Evolutionary conservation across 352 stramenopile species (phyloP), one percentile per base, ranked within the genome.

Genomic region (Globisporangium emineosum): DNA sequence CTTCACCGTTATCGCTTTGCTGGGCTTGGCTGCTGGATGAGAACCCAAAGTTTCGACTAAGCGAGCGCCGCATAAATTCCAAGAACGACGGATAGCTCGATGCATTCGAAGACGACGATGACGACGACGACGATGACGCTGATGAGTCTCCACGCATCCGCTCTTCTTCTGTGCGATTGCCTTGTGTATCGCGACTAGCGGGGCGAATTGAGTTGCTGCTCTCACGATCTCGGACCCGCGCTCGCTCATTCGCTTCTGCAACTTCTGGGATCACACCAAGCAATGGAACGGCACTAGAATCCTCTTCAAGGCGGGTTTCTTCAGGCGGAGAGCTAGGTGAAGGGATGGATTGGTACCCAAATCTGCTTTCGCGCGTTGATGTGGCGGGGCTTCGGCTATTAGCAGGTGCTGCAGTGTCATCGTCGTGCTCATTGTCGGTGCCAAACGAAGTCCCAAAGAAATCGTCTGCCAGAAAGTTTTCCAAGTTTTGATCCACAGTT

Each of bases 381-480:
- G 35, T 13, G 17, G 50, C 9, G 12, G 54, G 17, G 10, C 54
- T 57, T 27, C 62, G 51, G 21, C 67, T 72, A 40, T 72, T 71
- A 21, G 52, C 57, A 27, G 63, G 56, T 0, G 61, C 54, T 1
- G 64, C 67, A 32, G 52, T 9, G 25, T 67, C 54, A 59, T 69
- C 69, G 10, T 72, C 69, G 21, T 76, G 62, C 5, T 72, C 66
- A 30, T 70, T 50, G 37, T 69, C 68, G 25, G 25, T 29, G 9
- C 66, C 70, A 35, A 76, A 91, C 4, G 81, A 89, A 7, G 83
- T 69, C 0, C 81, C 78, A 43, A 92, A 89, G 65, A 92, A 90
- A 49, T 93, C 80, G 47, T 93, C 73, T 0, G 72, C 70, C 2
- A 90, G 37, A 15, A 88, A 88, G 17, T 73, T 67, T 40, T 84